phyloP scores from a whole-genome alignment of 179 eudicot species.

The Silene coronaria region DNA sequence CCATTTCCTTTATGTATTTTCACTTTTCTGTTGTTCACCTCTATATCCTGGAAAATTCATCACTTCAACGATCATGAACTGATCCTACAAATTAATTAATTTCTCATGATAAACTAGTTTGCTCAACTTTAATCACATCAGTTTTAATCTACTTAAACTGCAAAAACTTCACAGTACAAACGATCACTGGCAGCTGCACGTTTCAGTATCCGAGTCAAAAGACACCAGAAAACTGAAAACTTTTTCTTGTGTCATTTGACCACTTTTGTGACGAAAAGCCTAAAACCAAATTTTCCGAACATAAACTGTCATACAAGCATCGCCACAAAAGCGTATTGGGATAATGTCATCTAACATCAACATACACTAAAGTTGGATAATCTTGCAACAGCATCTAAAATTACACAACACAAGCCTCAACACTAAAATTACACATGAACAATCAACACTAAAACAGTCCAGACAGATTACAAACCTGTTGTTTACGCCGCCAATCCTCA shows the following conservation, averaged over 20 bases:
- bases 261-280: not conserved
- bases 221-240: not conserved
- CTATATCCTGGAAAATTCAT: conserved; percentile 56
- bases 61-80: conserved; percentile 3
- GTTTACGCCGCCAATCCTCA: conserved; percentile 68
- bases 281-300: no score
- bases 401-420: not conserved
- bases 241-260: not conserved
- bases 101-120: not conserved
- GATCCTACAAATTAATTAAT: not conserved
- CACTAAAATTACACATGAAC: not conserved
- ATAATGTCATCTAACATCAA: no score
- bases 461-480: conserved; percentile 46
- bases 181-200: not conserved
- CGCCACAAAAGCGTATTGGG: no score
- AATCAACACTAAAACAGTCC: not conserved
- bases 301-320: no score
- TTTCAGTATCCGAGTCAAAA: not conserved
- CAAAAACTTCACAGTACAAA: not conserved
- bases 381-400: not conserved
- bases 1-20: conserved; percentile 64
- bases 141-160: not conserved
- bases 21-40: conserved; percentile 66
- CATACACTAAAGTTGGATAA: not conserved
- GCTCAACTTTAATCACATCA: not conserved